phyloP scores from a whole-genome alignment of 2,329 filamentous ascomycete genomes.

The Penicillium griseofulvum region DNA sequence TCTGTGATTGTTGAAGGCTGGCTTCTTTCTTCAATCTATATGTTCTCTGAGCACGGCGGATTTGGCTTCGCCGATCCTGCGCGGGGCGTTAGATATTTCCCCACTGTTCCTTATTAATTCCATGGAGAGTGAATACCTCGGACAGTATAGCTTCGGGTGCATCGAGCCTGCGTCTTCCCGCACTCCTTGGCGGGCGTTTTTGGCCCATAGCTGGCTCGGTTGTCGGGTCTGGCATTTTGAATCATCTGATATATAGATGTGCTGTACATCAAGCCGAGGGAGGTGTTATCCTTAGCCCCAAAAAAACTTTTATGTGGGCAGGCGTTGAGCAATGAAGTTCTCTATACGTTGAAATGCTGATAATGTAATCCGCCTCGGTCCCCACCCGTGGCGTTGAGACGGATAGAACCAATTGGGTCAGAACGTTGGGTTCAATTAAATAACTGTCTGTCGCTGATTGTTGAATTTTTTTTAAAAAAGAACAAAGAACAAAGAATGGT shows the following conservation, averaged over 20 bases:
- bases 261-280: background rate
- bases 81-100: background rate
- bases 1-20: background rate
- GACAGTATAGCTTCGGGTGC: background rate
- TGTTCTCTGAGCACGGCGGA: background rate
- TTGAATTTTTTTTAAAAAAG: background rate
- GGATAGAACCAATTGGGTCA: background rate
- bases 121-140: background rate
- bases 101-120: background rate
- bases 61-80: constrained; percentile 4
- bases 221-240: background rate
- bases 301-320: background rate
- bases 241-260: background rate
- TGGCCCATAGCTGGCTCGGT: background rate
- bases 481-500: too few species aligned
- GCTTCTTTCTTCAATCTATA: constrained; percentile 4
- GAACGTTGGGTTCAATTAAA: background rate
- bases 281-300: background rate
- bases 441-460: background rate
- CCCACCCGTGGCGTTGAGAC: background rate
- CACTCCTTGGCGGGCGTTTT: background rate
- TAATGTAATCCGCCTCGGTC: constrained; percentile 1
- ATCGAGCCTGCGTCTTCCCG: background rate
- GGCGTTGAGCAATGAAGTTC: background rate
- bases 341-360: background rate